Base-by-base conservation (phyloP, 2,329 filamentous ascomycete genomes). In the Epichloe bromicola region DNA sequence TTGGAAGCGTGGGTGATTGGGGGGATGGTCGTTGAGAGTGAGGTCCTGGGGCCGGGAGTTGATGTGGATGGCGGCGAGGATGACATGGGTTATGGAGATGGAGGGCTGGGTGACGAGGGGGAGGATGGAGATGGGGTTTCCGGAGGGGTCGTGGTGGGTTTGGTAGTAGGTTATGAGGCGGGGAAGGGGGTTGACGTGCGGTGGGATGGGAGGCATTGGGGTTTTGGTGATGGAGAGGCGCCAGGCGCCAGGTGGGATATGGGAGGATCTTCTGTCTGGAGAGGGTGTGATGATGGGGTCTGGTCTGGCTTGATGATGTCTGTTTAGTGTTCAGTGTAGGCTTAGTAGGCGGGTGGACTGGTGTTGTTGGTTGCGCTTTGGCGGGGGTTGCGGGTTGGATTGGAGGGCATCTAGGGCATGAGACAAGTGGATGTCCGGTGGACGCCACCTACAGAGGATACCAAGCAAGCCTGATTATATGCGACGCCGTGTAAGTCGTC, bases 51-150 rank as follows among this genome's bases (percentile, higher is more conserved):
- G 80, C 19, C 70, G 67, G 5, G 76, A 73, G 65, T 93, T 90
- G 58, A 96, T 71, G 67, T 96, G 90, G 53, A 96, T 80, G 12
- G 90, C 89, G 5, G 87, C 88, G 46, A 96, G 70, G 58, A 95
- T 90, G 53, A 95, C 74, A 68, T 96, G 90, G 0, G 90, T 95
- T 26, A 78, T 63, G 38, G 72, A 65, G 55, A 79, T 74, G 51
- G 65, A 64, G 5, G 71, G 61, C 45, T 73, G 66, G 15, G 65
- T 70, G 56, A 80, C 62, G 51, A 80, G 67, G 1, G 75, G 75
- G 3, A 79, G 69, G 53, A 78, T 67, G 4, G 76, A 78, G 55
- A 80, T 72, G 53, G 71, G 69, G 6, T 67, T 63, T 37, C 70
- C 70, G 0, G 58, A 53, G 6, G 57, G 57, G 55, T 73, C 67